Evolutionary conservation across 2,329 filamentous ascomycete species (phyloP).

Genomic region (Botryotinia calthae): DNA sequence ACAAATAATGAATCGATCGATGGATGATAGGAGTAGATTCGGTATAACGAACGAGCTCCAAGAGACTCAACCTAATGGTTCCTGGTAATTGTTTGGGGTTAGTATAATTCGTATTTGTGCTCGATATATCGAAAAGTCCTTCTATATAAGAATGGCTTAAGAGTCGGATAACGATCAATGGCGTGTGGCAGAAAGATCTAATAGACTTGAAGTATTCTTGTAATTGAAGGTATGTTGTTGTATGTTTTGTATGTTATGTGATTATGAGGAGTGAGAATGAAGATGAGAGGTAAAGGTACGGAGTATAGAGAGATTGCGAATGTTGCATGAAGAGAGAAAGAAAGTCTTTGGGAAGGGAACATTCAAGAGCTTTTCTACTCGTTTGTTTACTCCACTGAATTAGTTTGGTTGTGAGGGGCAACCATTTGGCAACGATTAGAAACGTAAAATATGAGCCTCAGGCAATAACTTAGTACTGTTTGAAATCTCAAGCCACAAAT

Average conservation of each 20-base stretch:
- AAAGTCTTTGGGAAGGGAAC: constrained; percentile 5
- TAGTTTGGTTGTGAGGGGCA: constrained; percentile 21
- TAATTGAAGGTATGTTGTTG: constrained; percentile 29
- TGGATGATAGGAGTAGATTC: constrained; percentile 34
- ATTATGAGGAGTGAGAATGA: constrained; percentile 32
- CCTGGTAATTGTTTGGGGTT: constrained; percentile 48
- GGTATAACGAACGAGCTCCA: constrained; percentile 50
- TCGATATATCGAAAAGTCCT: constrained; percentile 50
- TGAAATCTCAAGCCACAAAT: neutral
- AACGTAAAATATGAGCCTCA: neutral
- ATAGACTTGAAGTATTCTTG: constrained; percentile 38
- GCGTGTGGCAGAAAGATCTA: constrained; percentile 50
- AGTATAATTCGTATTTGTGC: constrained; percentile 47
- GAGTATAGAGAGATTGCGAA: constrained; percentile 32
- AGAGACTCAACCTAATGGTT: constrained; percentile 60
- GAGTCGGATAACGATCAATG: constrained; percentile 51
- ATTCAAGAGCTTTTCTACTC: constrained; percentile 18
- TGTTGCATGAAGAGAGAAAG: constrained; percentile 36
- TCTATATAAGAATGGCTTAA: constrained; percentile 42
- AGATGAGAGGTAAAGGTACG: constrained; percentile 38
- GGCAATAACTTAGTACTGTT: neutral
- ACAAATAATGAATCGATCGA: constrained; percentile 51
- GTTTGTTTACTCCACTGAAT: constrained; percentile 20
- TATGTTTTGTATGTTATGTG: constrained; percentile 25
- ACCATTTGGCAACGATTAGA: neutral